These are phyloP conservation scores for Magnolia officinalis DNA, from an alignment of 164 flowering plant genomes.

Conservation along the genomic window DNA sequence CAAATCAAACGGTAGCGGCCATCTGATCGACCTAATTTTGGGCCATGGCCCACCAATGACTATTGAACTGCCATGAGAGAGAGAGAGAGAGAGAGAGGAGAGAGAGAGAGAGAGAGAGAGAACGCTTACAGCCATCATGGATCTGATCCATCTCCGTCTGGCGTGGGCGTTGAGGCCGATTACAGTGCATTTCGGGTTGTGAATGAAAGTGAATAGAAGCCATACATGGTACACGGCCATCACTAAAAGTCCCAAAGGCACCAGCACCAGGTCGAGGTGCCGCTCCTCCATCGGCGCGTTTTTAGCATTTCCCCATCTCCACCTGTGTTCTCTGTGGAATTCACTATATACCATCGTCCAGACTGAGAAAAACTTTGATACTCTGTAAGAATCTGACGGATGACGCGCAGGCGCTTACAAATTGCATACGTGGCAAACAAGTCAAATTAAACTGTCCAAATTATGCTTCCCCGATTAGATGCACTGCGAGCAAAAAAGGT, in stretches of 20 bases:
- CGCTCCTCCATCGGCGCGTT: slow-evolving; percentile 41
- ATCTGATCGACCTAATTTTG: neutral
- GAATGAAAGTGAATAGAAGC: slow-evolving; percentile 44
- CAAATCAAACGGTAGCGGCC: too few relatives aligned
- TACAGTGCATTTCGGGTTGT: slow-evolving; percentile 51
- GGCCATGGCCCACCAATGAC: too few relatives aligned
- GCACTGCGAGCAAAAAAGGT: too few relatives aligned
- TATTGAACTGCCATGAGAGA: too few relatives aligned
- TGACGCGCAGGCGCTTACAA: neutral
- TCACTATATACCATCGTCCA: neutral
- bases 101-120: neutral
- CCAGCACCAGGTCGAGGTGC: slow-evolving; percentile 49
- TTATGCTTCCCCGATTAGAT: neutral
- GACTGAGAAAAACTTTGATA: neutral
- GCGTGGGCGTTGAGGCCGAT: slow-evolving; percentile 67
- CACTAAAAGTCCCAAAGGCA: slow-evolving; percentile 52
- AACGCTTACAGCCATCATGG: slow-evolving; percentile 54
- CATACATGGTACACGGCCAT: slow-evolving; percentile 50
- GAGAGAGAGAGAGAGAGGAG: too few relatives aligned
- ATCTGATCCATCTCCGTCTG: slow-evolving; percentile 58
- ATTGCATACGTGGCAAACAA: too few relatives aligned
- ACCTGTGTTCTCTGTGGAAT: neutral
- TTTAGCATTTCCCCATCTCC: neutral
- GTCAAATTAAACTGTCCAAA: neutral
- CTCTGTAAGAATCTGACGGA: neutral